Percentiles rank a stretch among this genome's conserved stretches.
These are phyloP conservation scores for Nitzschia sp. DNA, from an alignment of 108 stramenopile genomes.

Conservation along the genomic window DNA sequence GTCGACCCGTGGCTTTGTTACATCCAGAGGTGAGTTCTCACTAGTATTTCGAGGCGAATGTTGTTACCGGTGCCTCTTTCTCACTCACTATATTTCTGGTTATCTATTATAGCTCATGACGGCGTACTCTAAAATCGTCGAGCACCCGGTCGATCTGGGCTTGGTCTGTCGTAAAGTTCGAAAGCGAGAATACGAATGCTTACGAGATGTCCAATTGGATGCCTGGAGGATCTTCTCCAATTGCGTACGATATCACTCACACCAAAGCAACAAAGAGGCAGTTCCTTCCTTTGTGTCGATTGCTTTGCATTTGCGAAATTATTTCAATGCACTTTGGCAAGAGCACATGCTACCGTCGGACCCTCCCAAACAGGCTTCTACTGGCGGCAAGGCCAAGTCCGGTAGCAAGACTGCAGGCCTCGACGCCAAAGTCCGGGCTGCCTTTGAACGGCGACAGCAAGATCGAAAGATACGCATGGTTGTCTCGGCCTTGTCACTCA, in stretches of 20 bases:
- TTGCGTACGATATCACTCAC: slow-evolving; percentile 85
- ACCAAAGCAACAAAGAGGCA: slow-evolving; percentile 76
- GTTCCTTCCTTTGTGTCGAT: slow-evolving; percentile 86
- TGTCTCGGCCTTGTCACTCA: slow-evolving; percentile 61
- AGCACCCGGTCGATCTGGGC: slow-evolving; percentile 82
- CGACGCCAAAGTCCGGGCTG: slow-evolving; percentile 28
- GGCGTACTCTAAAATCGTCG: slow-evolving; percentile 80
- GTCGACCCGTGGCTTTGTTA: slow-evolving; percentile 78
- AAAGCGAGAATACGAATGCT: slow-evolving; percentile 65
- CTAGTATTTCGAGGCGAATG: too few relatives aligned
- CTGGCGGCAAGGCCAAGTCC: slow-evolving; percentile 10
- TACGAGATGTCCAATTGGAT: slow-evolving; percentile 77
- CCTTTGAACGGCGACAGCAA: slow-evolving; percentile 56
- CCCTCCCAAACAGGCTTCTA: slow-evolving; percentile 41
- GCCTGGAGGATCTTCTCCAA: slow-evolving; percentile 90
- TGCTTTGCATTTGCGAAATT: slow-evolving; percentile 80
- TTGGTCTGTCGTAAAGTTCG: slow-evolving; percentile 80
- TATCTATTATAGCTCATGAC: slow-evolving; percentile 53
- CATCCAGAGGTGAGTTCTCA: slow-evolving; percentile 80
- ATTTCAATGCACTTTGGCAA: slow-evolving; percentile 85
- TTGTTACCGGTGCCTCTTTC: slow-evolving; percentile 6
- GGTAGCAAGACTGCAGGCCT: slow-evolving; percentile 11
- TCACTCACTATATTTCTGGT: not conserved
- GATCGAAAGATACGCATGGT: slow-evolving; percentile 60
- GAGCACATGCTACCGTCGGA: slow-evolving; percentile 85